Conservation (phyloP, 768 basidiomycete species). For the Dentipellis sp. region DNA sequence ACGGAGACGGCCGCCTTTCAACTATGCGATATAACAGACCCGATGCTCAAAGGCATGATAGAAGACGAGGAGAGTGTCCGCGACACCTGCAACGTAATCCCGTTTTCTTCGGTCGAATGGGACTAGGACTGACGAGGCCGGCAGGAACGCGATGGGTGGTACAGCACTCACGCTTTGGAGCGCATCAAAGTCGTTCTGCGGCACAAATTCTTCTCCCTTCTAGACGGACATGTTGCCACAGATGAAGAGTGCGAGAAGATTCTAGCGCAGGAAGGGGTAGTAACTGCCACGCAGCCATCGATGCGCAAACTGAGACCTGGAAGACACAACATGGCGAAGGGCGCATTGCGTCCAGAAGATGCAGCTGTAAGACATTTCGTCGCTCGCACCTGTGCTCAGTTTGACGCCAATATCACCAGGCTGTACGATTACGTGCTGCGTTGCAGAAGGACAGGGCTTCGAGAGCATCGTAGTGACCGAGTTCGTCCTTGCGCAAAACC, state of each 20-base stretch:
- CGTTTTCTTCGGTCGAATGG: not conserved
- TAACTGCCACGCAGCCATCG: constrained; percentile 29
- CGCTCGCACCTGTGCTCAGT: not conserved
- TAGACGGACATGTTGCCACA: constrained; percentile 62
- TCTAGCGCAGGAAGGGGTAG: constrained; percentile 28
- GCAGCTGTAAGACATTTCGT: constrained; percentile 50
- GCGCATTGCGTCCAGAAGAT: constrained; percentile 73
- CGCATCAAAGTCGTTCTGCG: constrained; percentile 79
- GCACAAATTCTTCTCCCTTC: constrained; percentile 75
- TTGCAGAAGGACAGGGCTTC: constrained; percentile 9
- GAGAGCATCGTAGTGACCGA: not conserved
- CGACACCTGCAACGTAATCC: constrained; percentile 64
- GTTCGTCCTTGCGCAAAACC: not conserved
- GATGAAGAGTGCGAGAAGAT: constrained; percentile 67
- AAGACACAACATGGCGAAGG: constrained; percentile 87
- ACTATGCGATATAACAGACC: constrained; percentile 85
- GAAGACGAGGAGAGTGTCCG: constrained; percentile 59
- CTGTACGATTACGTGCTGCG: constrained; percentile 56
- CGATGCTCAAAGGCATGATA: constrained; percentile 76
- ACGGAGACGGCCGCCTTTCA: constrained; percentile 92
- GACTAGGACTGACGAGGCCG: not conserved
- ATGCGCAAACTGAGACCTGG: constrained; percentile 50
- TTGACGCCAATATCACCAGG: constrained; percentile 30
- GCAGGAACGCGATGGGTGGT: constrained; percentile 88
- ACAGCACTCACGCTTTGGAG: constrained; percentile 63